Percentiles rank a stretch among this genome's conserved stretches.
These are phyloP conservation scores for Scalesia atractyloides DNA, from an alignment of 129 eudicot species.

Conservation along the genomic window DNA sequence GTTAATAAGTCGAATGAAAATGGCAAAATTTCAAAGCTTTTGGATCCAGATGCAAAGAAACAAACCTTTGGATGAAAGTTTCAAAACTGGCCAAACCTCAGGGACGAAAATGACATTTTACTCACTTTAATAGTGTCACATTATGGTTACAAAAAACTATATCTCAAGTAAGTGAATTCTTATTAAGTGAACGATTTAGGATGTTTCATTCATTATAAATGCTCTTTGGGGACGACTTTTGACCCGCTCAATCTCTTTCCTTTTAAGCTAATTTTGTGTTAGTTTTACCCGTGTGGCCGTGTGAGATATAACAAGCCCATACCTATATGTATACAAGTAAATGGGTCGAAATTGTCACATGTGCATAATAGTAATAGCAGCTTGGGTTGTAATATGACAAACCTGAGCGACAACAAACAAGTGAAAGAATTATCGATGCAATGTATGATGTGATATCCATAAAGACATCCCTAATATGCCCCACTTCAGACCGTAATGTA, in stretches of 20 bases:
- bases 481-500: conserved; percentile 54
- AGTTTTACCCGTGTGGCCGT: not conserved
- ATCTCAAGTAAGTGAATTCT: not conserved
- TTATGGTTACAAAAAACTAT: not conserved
- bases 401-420: conserved; percentile 92
- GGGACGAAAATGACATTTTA: too few relatives aligned
- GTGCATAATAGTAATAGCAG: not conserved
- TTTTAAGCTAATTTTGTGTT: not conserved
- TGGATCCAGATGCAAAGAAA: too few relatives aligned
- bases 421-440: conserved; percentile 72
- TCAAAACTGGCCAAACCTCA: too few relatives aligned
- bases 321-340: not conserved
- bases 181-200: not conserved
- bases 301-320: not conserved
- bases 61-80: too few relatives aligned
- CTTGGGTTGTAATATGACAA: conserved; percentile 17
- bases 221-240: not conserved
- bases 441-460: conserved; percentile 69
- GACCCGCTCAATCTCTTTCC: not conserved
- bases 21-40: too few relatives aligned
- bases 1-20: too few relatives aligned
- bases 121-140: not conserved
- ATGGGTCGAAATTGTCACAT: not conserved
- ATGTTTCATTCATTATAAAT: not conserved
- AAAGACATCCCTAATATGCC: conserved; percentile 54